Percentiles rank a stretch among this genome's conserved stretches.
Evolutionary conservation across 345 rosid genomes (phyloP).

Genomic region (Boechera stricta): DNA sequence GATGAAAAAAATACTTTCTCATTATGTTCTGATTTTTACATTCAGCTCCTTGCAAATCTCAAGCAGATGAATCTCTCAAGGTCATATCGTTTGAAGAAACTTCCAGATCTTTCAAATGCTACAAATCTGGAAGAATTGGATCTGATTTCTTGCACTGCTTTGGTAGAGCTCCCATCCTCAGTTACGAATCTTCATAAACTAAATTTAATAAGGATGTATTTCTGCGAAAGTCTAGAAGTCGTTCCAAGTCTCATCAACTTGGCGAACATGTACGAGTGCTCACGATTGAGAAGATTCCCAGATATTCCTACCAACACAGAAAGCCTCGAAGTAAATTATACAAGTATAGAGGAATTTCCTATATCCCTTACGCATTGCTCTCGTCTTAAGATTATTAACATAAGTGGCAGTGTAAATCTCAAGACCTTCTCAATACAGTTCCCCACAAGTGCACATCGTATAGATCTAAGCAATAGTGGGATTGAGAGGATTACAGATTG

Average conservation of each 20-base stretch:
- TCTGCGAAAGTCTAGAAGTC: not conserved
- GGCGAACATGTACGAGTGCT: not conserved
- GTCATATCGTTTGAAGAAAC: not conserved
- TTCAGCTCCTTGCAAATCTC: not conserved
- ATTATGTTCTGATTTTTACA: too few relatives aligned
- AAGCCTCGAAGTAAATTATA: fast-evolving
- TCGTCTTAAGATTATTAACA: fast-evolving
- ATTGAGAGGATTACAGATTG: too few relatives aligned
- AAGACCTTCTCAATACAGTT: not conserved
- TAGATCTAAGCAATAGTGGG: too few relatives aligned
- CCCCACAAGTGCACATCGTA: not conserved
- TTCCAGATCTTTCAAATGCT: not conserved
- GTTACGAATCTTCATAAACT: not conserved
- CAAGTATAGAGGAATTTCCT: not conserved
- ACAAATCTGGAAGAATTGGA: not conserved
- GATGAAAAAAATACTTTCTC: too few relatives aligned
- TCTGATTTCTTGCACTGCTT: not conserved
- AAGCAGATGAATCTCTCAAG: fast-evolving
- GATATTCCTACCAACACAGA: not conserved
- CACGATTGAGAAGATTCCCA: not conserved
- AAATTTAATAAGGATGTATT: fast-evolving
- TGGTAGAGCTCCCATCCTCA: not conserved
- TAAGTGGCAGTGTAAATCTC: not conserved
- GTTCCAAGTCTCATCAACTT: not conserved
- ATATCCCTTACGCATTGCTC: not conserved